These are phyloP conservation scores for Neurospora terricola DNA, from an alignment of 495 filamentous ascomycete genomes.

Conservation along the genomic window DNA sequence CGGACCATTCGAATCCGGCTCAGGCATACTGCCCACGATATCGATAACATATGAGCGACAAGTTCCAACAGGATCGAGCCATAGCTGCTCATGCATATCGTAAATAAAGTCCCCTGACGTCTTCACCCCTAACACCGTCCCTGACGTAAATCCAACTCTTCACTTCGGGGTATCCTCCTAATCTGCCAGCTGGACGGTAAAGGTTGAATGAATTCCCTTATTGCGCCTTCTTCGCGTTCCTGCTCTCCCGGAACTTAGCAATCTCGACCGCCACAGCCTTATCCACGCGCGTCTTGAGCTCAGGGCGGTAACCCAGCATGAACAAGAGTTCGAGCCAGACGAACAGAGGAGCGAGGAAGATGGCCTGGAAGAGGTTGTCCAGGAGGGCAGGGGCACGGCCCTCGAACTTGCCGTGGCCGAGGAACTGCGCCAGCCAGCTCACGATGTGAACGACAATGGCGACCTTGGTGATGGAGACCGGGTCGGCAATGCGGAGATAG, in stretches of 20 bases:
- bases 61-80: not conserved
- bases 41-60: not conserved
- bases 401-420: constrained; percentile 88
- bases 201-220: not conserved
- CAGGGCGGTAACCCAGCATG: constrained; percentile 78
- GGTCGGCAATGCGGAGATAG: constrained; percentile 58
- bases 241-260: constrained; percentile 42
- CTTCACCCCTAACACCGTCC: not conserved
- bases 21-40: not conserved
- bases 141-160: not conserved
- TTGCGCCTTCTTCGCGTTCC: constrained; percentile 18
- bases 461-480: constrained; percentile 56
- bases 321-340: constrained; percentile 96
- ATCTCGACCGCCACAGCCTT: constrained; percentile 63
- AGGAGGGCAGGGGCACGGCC: constrained; percentile 77
- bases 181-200: not conserved
- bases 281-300: constrained; percentile 69
- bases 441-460: constrained; percentile 56
- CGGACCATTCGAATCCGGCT: not conserved
- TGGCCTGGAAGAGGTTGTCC: constrained; percentile 82
- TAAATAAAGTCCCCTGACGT: not conserved
- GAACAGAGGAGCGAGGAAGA: constrained; percentile 95
- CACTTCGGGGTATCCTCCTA: not conserved
- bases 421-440: constrained; percentile 81
- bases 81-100: not conserved